Evolutionary conservation across 192 early-diverging fungal genomes (phyloP).

Genomic region (Backusella mclennaniae): DNA sequence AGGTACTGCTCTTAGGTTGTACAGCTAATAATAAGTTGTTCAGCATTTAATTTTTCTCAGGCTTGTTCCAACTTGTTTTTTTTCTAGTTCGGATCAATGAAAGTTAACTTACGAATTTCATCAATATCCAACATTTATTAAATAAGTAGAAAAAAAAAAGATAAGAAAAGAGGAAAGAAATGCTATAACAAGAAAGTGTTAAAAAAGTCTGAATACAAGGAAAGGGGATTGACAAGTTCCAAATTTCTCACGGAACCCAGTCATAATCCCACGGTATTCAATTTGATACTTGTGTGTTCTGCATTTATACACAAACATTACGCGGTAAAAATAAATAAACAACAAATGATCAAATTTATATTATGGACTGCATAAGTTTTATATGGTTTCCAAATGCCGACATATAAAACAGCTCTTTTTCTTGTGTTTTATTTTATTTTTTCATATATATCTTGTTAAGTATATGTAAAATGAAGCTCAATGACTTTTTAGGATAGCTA

Average conservation of each 20-base stretch:
- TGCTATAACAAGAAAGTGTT: neutral
- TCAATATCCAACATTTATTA: slow-evolving; percentile 33
- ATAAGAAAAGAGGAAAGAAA: neutral
- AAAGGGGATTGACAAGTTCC: neutral
- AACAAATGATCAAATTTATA: neutral
- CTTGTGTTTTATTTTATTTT: neutral
- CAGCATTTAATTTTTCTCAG: neutral
- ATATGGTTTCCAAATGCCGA: neutral
- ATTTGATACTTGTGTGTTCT: neutral
- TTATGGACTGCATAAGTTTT: neutral
- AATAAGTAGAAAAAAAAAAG: neutral
- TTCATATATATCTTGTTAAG: no score
- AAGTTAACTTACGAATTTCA: slow-evolving; percentile 33
- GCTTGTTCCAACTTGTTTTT: neutral
- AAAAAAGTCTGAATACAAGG: neutral
- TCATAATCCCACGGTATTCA: slow-evolving; percentile 12
- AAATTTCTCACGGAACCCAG: slow-evolving; percentile 13
- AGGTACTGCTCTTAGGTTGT: slow-evolving; percentile 18
- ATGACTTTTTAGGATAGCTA: neutral
- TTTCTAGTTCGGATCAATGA: neutral
- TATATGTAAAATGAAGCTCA: neutral
- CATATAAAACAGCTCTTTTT: neutral
- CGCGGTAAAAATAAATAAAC: neutral
- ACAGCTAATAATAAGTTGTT: slow-evolving; percentile 20
- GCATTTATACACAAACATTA: slow-evolving; percentile 4